These are phyloP conservation scores for Trapa bicornis DNA, from an alignment of 345 rosid genomes.

Conservation along the genomic window DNA sequence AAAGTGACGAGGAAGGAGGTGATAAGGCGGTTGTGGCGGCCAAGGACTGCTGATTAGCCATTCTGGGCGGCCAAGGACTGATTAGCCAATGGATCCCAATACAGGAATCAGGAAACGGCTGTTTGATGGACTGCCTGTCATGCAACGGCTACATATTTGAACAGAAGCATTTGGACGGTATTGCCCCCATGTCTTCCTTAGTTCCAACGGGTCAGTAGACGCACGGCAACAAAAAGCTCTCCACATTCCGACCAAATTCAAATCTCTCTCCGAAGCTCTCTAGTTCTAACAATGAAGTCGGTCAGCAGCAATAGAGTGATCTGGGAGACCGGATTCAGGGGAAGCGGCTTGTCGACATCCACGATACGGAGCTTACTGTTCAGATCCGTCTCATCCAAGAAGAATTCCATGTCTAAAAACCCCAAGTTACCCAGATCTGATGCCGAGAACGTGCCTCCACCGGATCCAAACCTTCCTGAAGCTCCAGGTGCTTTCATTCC, in stretches of 20 bases:
- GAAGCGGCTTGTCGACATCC: slow-evolving; percentile 32
- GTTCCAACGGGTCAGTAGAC: slow-evolving; percentile 34
- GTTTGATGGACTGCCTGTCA: too few relatives aligned
- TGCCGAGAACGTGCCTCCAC: slow-evolving; percentile 58
- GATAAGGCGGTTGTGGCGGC: too few relatives aligned
- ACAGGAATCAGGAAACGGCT: too few relatives aligned
- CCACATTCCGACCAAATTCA: slow-evolving; percentile 7
- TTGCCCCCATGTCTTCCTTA: background rate
- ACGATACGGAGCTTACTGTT: slow-evolving; percentile 58
- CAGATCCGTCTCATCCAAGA: slow-evolving; percentile 44
- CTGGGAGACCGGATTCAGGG: slow-evolving; percentile 26
- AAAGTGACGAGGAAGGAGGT: too few relatives aligned
- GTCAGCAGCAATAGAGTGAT: slow-evolving; percentile 15
- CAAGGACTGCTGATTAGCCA: too few relatives aligned
- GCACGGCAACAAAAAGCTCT: slow-evolving; percentile 15
- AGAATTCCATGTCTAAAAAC: slow-evolving; percentile 18
- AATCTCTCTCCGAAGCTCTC: background rate
- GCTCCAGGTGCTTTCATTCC: slow-evolving; percentile 11
- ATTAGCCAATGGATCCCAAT: too few relatives aligned
- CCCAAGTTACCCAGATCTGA: slow-evolving; percentile 24
- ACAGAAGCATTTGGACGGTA: background rate
- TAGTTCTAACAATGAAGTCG: slow-evolving; percentile 6
- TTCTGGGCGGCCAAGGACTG: too few relatives aligned
- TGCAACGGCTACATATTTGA: background rate
- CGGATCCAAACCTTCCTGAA: slow-evolving; percentile 41